Evolutionary conservation across 1,284 basidiomycete species (phyloP).

Genomic region (Pseudozyma sp.): DNA sequence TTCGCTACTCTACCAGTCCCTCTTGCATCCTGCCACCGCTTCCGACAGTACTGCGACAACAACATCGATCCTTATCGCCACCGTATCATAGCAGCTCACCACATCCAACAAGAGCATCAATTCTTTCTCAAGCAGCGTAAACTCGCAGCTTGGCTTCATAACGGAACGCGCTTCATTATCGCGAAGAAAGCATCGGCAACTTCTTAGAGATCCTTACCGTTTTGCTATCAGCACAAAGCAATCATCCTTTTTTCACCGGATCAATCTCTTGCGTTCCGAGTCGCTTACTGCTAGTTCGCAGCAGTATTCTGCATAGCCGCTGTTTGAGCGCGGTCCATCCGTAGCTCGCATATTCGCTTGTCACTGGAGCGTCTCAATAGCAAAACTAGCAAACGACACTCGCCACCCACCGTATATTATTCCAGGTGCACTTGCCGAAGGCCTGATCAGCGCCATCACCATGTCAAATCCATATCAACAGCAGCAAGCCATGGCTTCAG

Average conservation of each 20-base stretch:
- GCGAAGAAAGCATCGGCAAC: background rate
- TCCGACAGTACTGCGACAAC: background rate
- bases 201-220: background rate
- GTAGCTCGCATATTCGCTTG: too few relatives aligned
- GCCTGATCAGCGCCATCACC: background rate
- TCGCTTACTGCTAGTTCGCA: background rate
- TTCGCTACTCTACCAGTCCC: conserved; percentile 15
- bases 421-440: too few relatives aligned
- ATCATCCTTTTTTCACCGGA: too few relatives aligned
- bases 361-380: background rate
- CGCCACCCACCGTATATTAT: too few relatives aligned
- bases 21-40: background rate
- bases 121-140: background rate
- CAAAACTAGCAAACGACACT: background rate
- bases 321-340: background rate
- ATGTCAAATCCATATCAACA: conserved; percentile 50
- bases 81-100: background rate
- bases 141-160: background rate
- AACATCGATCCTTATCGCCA: background rate
- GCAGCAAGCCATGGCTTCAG: conserved; percentile 44
- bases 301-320: background rate
- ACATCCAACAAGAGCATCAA: background rate
- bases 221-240: background rate
- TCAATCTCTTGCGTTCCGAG: background rate
- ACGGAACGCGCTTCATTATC: too few relatives aligned